phyloP scores from a whole-genome alignment of 345 rosid species.

The Barbarea vulgaris region DNA sequence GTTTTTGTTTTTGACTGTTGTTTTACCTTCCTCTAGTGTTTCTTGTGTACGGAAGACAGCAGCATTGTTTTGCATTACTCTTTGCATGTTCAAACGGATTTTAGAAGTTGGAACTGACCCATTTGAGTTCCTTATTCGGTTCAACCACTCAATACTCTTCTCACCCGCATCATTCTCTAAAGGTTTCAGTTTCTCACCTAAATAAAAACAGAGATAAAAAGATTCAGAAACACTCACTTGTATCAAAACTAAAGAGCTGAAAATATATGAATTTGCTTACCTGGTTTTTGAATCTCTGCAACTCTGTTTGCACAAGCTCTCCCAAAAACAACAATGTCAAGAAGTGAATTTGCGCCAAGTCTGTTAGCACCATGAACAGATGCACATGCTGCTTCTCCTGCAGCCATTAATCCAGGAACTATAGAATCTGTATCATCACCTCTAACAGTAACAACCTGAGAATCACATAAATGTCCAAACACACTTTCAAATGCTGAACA shows the following conservation, averaged over 20 bases:
- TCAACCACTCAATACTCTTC: conserved; percentile 86
- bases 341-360: conserved; percentile 97
- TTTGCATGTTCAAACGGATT: conserved; percentile 89
- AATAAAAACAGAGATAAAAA: background rate
- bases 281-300: conserved; percentile 81
- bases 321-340: conserved; percentile 97
- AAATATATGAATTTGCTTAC: conserved; percentile 30
- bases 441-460: conserved; percentile 80
- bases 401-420: conserved; percentile 94
- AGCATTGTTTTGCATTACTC: conserved; percentile 91
- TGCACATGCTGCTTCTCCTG: conserved; percentile 98
- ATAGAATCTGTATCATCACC: conserved; percentile 67
- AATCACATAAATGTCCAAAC: background rate
- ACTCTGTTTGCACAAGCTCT: conserved; percentile 97
- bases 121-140: conserved; percentile 75
- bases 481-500: background rate
- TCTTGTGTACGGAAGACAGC: conserved; percentile 98
- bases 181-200: conserved; percentile 85
- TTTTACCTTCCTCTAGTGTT: conserved; percentile 89
- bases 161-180: conserved; percentile 82
- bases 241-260: background rate
- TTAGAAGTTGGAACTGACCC: conserved; percentile 87
- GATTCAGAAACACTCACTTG: background rate
- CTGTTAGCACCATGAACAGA: conserved; percentile 98
- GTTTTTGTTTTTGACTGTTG: too few species aligned